Percentiles rank a stretch among this genome's conserved stretches.
Conservation (phyloP, 345 rosid species). For the Populus nigra region DNA sequence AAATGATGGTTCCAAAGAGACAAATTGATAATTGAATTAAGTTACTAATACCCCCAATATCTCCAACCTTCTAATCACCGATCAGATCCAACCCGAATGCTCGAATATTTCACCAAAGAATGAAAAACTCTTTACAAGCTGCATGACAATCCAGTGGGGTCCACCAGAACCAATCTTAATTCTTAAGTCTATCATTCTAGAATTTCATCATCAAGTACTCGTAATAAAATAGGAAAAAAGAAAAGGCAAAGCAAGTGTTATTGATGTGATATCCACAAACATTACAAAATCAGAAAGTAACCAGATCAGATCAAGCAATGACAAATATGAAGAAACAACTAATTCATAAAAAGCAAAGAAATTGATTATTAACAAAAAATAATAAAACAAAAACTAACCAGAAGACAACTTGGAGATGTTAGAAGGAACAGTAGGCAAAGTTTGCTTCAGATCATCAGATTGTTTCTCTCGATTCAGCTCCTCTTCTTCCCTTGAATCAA, state of each 20-base stretch:
- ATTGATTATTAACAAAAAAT: constrained; percentile 2
- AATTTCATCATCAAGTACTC: neutral
- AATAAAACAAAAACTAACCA: constrained; percentile 41
- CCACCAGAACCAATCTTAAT: constrained; percentile 15
- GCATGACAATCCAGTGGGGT: constrained; percentile 25
- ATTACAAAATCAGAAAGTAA: constrained; percentile 8
- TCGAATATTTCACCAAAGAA: constrained; percentile 17
- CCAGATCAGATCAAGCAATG: constrained; percentile 49
- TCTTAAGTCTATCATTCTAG: constrained; percentile 15
- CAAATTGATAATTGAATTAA: constrained; percentile 1
- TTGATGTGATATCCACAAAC: neutral
- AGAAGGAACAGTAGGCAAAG: constrained; percentile 49
- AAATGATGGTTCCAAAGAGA: neutral
- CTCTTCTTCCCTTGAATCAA: constrained; percentile 84
- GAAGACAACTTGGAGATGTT: constrained; percentile 68
- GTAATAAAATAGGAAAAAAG: constrained; percentile 2
- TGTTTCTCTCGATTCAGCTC: constrained; percentile 60
- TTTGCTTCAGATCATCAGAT: constrained; percentile 50
- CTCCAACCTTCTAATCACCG: constrained; percentile 9
- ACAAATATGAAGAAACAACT: neutral
- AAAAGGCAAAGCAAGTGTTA: constrained; percentile 11
- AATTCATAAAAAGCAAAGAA: neutral
- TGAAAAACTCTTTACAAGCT: neutral
- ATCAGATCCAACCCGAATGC: constrained; percentile 34
- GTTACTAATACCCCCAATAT: neutral